These are phyloP conservation scores for Ceratocystis diversiconidia DNA, from an alignment of 2,329 filamentous ascomycete genomes.

Conservation along the genomic window DNA sequence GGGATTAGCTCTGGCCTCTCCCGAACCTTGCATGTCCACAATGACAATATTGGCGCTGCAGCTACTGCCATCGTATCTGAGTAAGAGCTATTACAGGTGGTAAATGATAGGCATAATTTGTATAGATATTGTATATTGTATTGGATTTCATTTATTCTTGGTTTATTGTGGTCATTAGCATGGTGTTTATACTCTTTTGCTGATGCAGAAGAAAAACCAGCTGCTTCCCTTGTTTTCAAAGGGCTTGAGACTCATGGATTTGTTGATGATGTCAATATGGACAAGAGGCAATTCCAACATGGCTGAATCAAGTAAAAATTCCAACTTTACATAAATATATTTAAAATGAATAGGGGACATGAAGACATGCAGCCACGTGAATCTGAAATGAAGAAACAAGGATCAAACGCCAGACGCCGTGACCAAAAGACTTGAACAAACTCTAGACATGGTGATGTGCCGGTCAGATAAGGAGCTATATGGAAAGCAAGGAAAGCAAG, in stretches of 20 bases:
- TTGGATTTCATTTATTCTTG: not conserved
- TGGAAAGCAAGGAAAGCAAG: not conserved
- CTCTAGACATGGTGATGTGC: too few species aligned
- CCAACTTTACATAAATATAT: not conserved
- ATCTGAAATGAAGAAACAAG: not conserved
- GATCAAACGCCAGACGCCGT: not conserved
- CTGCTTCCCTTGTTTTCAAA: not conserved
- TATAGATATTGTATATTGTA: conserved; percentile 12
- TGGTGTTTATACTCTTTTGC: not conserved
- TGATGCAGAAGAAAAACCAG: not conserved
- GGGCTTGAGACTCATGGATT: too few species aligned
- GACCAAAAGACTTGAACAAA: not conserved
- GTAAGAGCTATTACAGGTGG: not conserved
- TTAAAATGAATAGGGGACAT: not conserved
- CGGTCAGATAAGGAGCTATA: too few species aligned
- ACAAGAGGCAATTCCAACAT: too few species aligned
- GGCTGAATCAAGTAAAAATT: too few species aligned
- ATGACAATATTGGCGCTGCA: not conserved
- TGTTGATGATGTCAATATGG: too few species aligned
- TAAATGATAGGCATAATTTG: not conserved
- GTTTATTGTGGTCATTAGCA: not conserved
- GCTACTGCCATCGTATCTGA: not conserved
- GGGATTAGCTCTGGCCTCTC: conserved; percentile 22
- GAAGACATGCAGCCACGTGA: not conserved
- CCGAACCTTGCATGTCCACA: not conserved